Conservation (phyloP, 768 basidiomycete species). For the Kwoniella heveanensis region DNA sequence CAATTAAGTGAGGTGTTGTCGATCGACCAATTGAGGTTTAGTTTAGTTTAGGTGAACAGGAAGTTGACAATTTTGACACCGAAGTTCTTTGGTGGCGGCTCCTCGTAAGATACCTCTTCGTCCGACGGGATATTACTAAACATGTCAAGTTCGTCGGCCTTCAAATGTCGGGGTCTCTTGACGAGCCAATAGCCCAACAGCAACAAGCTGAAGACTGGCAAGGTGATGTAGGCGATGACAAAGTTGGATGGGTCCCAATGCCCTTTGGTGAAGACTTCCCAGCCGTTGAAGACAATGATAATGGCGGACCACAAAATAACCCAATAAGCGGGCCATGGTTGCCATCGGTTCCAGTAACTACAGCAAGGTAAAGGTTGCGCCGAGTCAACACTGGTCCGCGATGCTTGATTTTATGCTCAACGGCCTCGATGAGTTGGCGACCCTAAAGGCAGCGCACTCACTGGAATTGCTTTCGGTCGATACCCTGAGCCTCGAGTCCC, state of each 20-base stretch:
- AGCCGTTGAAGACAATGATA: constrained; percentile 46
- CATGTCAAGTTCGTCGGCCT: constrained; percentile 31
- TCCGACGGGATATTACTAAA: constrained; percentile 34
- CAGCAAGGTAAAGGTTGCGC: neutral
- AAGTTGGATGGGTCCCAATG: constrained; percentile 31
- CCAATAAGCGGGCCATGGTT: constrained; percentile 40
- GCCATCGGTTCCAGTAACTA: constrained; percentile 27
- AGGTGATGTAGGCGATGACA: constrained; percentile 39
- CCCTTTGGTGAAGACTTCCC: constrained; percentile 45
- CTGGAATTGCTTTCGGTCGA: constrained; percentile 71
- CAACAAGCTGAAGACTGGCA: constrained; percentile 27
- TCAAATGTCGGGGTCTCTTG: constrained; percentile 18
- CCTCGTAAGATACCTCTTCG: constrained; percentile 32
- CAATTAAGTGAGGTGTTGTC: too few species aligned
- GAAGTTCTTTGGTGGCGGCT: constrained; percentile 32
- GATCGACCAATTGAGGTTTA: too few species aligned
- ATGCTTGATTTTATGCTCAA: too few species aligned
- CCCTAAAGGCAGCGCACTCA: too few species aligned
- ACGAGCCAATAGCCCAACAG: constrained; percentile 25
- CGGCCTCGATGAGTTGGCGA: too few species aligned
- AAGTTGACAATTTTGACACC: constrained; percentile 27
- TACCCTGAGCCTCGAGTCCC: constrained; percentile 77
- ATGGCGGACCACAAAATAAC: constrained; percentile 37
- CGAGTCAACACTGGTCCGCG: too few species aligned
- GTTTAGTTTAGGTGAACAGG: constrained; percentile 32